Conservation (phyloP, 1,284 basidiomycete species). For the Heterobasidion occidentale region DNA sequence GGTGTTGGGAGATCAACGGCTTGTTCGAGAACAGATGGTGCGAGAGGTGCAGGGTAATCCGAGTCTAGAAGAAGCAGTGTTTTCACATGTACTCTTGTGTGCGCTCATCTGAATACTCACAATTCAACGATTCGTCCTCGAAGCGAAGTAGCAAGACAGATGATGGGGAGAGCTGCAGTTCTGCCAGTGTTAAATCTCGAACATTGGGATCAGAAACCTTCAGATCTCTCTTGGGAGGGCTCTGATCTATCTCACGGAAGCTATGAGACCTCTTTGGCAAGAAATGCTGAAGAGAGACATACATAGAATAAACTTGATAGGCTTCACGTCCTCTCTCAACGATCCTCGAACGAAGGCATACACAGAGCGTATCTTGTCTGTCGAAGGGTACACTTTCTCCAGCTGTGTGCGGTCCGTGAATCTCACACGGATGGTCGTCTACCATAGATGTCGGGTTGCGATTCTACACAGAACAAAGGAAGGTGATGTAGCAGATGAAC, state of each 20-base stretch:
- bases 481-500: not conserved
- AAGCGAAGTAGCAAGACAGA: slow-evolving; percentile 75
- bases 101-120: slow-evolving; percentile 28
- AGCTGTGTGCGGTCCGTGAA: slow-evolving; percentile 79
- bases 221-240: slow-evolving; percentile 74
- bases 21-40: slow-evolving; percentile 41
- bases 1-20: slow-evolving; percentile 59
- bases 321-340: slow-evolving; percentile 63
- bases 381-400: slow-evolving; percentile 72
- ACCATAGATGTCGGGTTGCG: not conserved
- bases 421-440: slow-evolving; percentile 77
- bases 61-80: slow-evolving; percentile 25
- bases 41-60: slow-evolving; percentile 56
- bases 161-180: slow-evolving; percentile 74
- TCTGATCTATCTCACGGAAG: slow-evolving; percentile 49
- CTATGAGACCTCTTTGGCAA: not conserved
- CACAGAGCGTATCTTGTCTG: slow-evolving; percentile 68
- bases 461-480: not conserved
- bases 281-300: slow-evolving; percentile 18
- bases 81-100: not conserved
- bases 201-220: slow-evolving; percentile 69
- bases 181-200: slow-evolving; percentile 55
- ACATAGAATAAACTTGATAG: slow-evolving; percentile 80
- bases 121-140: slow-evolving; percentile 62
- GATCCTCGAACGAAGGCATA: slow-evolving; percentile 79